Evolutionary conservation across 169 alveolate species (phyloP).

Genomic region (Cryptosporidium tyzzeri): DNA sequence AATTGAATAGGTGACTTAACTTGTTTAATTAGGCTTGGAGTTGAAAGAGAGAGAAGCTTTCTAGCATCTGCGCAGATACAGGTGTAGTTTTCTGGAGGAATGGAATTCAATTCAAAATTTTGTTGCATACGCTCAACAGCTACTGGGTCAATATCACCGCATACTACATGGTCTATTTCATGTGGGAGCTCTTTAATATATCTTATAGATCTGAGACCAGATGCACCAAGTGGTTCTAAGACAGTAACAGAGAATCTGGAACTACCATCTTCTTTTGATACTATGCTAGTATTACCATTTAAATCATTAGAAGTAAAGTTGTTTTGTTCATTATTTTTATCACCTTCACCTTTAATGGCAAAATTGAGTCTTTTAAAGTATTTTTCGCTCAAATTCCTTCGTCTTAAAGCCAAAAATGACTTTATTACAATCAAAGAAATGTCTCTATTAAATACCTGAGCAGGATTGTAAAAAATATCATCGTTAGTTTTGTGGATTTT

Average conservation of each 20-base stretch:
- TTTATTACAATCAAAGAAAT: slow-evolving; percentile 81
- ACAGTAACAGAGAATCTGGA: slow-evolving; percentile 68
- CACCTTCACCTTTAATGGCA: background rate
- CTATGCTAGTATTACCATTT: background rate
- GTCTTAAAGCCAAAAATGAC: slow-evolving; percentile 37
- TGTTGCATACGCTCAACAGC: slow-evolving; percentile 87
- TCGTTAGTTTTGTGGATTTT: slow-evolving; percentile 80
- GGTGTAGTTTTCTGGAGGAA: slow-evolving; percentile 73
- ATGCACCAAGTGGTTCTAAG: slow-evolving; percentile 89
- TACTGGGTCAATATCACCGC: slow-evolving; percentile 89
- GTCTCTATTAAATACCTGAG: slow-evolving; percentile 94
- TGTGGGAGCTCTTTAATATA: slow-evolving; percentile 86
- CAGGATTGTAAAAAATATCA: slow-evolving; percentile 89
- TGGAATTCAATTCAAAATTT: slow-evolving; percentile 85
- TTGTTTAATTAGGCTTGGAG: slow-evolving; percentile 48
- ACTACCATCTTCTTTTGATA: background rate
- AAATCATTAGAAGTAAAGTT: background rate
- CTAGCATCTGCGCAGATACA: slow-evolving; percentile 80
- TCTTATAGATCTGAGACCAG: slow-evolving; percentile 91
- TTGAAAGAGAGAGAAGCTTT: slow-evolving; percentile 69
- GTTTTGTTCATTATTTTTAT: background rate
- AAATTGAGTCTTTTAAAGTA: background rate
- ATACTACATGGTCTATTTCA: slow-evolving; percentile 80
- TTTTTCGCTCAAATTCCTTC: background rate
- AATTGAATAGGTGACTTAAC: background rate